Evolutionary conservation across 768 basidiomycete genomes (phyloP), one percentile per base, ranked within the genome.

Genomic region (Panus rudis): DNA sequence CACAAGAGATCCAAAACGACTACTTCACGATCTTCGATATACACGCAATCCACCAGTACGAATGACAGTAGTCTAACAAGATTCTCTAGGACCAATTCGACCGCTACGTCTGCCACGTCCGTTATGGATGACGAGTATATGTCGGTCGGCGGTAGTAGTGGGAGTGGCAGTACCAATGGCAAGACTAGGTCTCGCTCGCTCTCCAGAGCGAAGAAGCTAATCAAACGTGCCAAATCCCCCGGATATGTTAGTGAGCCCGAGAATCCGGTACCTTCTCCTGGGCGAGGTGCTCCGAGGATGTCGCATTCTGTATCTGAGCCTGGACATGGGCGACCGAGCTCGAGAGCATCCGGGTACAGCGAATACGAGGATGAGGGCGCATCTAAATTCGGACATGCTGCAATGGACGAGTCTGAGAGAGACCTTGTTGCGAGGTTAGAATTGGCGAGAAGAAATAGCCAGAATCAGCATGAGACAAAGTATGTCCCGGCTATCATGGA

Each of bases 391-490:
- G 10, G 58, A 63, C 41, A 54, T 58, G 50, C 68, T 58, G 50
- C 60, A 4, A 62, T 76, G 49, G 81, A 87, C 49, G 68, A 75
- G 39, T 86, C 83, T 13, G 88, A 91, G 55, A 73, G 75, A 52
- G 85, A 93, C 57, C 68, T 94, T 41, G 73, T 81, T 17, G 70
- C 77, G 66, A 81, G 84, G 37, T 64, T 96, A 40, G 88, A 88
- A 49, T 66, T 94, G 38, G 92, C 92, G 4, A 70, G 88, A 47
- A 75, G 76, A 51, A 96, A 96, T 58, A 90, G 89, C 58, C 72
- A 81, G 55, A 85, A 74, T 59, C 89, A 91, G 52, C 73, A 76
- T 45, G 72, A 69, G 14, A 72, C 73, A 37, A 57, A 60, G 37
- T 56, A 66, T 33, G 45, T 67, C 8, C 52, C 66, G 34, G 50